Conservation (phyloP, 2,329 filamentous ascomycete species). For the Penicillium sp. region DNA sequence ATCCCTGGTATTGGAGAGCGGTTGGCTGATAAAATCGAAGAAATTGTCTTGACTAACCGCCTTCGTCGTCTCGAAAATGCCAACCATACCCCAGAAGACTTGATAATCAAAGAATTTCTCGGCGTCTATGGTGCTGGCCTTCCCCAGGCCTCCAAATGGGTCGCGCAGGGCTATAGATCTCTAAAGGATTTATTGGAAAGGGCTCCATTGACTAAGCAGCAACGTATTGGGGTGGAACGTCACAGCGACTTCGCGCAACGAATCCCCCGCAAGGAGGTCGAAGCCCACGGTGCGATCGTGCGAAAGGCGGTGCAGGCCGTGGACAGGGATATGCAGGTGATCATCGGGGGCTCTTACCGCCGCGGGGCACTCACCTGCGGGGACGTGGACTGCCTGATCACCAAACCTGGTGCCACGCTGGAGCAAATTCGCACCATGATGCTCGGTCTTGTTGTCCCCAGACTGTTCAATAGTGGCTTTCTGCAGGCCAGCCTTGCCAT, state of each 20-base stretch:
- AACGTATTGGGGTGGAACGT: constrained; percentile 73
- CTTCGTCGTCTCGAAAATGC: constrained; percentile 72
- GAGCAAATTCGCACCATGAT: constrained; percentile 62
- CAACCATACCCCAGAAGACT: constrained; percentile 64
- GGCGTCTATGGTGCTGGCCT: constrained; percentile 77
- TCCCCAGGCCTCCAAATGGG: constrained; percentile 70
- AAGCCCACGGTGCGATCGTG: constrained; percentile 66
- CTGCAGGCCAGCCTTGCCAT: constrained; percentile 69
- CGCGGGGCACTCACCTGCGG: constrained; percentile 72
- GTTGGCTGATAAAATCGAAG: constrained; percentile 82
- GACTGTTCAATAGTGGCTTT: constrained; percentile 62
- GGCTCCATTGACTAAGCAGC: constrained; percentile 66
- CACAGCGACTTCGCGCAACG: constrained; percentile 76
- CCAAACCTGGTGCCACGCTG: constrained; percentile 60
- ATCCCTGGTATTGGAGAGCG: constrained; percentile 70
- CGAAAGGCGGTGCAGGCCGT: constrained; percentile 57
- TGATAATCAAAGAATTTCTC: constrained; percentile 67
- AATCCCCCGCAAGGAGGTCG: constrained; percentile 76
- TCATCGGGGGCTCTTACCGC: constrained; percentile 81
- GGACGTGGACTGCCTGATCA: constrained; percentile 85
- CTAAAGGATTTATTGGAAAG: constrained; percentile 67
- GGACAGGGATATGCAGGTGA: constrained; percentile 66
- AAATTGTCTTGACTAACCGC: constrained; percentile 74
- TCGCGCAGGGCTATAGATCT: constrained; percentile 70
- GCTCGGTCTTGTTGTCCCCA: constrained; percentile 62